These are phyloP conservation scores for Beauveria rudraprayagi DNA, from an alignment of 2,329 filamentous ascomycete species.

Conservation along the genomic window DNA sequence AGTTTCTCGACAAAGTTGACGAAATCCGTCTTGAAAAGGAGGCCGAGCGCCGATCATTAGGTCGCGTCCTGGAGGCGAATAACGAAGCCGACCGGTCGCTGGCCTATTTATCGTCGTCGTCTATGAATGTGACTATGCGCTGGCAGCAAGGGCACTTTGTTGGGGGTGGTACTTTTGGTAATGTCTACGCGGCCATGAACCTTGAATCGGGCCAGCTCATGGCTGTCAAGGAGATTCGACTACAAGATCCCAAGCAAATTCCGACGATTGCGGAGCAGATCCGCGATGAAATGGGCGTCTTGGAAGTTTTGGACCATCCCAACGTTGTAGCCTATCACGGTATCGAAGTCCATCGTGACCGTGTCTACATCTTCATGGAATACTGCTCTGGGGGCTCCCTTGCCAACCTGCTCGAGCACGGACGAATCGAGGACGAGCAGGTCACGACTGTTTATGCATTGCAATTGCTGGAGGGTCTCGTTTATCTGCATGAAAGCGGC, in stretches of 20 bases:
- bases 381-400: conserved; percentile 94
- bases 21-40: conserved; percentile 69
- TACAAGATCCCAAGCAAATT: conserved; percentile 94
- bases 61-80: conserved; percentile 83
- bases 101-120: conserved; percentile 85
- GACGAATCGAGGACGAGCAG: conserved; percentile 94
- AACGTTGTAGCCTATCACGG: conserved; percentile 98
- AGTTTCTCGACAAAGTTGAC: conserved; percentile 69
- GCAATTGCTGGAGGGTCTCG: conserved; percentile 87
- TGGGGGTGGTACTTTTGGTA: conserved; percentile 92
- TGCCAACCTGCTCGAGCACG: conserved; percentile 83
- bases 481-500: conserved; percentile 82
- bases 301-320: conserved; percentile 92
- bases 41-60: conserved; percentile 77
- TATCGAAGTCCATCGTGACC: conserved; percentile 95
- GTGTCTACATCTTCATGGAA: conserved; percentile 99
- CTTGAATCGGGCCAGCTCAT: conserved; percentile 92
- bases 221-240: conserved; percentile 96
- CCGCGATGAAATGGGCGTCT: conserved; percentile 90
- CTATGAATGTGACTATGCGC: conserved; percentile 88
- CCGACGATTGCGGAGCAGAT: conserved; percentile 92
- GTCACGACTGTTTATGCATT: conserved; percentile 95
- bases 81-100: conserved; percentile 95
- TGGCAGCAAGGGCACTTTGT: conserved; percentile 99
- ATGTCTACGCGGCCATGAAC: conserved; percentile 95